Conservation (phyloP, 768 basidiomycete species). For the Boletus reticulatus region DNA sequence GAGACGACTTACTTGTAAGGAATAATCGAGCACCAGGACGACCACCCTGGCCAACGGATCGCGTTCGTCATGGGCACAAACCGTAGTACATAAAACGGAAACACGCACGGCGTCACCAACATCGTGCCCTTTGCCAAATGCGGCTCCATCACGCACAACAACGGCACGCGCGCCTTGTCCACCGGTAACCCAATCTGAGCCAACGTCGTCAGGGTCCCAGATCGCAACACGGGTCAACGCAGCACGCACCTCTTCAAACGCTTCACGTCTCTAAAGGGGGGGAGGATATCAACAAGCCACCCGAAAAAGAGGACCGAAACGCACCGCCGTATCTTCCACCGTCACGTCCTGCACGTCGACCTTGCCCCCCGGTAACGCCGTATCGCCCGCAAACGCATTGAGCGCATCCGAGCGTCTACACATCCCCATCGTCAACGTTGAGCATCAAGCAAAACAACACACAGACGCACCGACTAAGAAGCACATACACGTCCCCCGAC, state of each 20-base stretch:
- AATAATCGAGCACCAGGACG: slow-evolving; percentile 78
- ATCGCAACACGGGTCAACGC: no score
- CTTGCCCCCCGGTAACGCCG: slow-evolving; percentile 84
- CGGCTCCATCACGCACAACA: slow-evolving; percentile 77
- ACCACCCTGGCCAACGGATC: slow-evolving; percentile 58
- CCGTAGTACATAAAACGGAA: background rate
- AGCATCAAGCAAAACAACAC: no score
- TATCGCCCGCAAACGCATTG: slow-evolving; percentile 81
- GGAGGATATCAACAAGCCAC: background rate
- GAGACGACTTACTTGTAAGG: slow-evolving; percentile 50
- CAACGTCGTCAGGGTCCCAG: background rate
- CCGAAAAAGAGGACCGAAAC: background rate
- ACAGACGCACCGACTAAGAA: slow-evolving; percentile 69
- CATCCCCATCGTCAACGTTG: no score
- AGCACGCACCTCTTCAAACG: slow-evolving; percentile 76
- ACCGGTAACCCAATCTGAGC: slow-evolving; percentile 77
- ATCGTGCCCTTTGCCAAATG: slow-evolving; percentile 70
- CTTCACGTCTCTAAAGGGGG: slow-evolving; percentile 67
- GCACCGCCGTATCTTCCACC: slow-evolving; percentile 78
- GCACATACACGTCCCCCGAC: slow-evolving; percentile 78
- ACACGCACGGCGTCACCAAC: slow-evolving; percentile 82
- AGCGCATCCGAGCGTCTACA: slow-evolving; percentile 70
- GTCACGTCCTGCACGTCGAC: slow-evolving; percentile 65
- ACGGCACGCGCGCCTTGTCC: slow-evolving; percentile 65
- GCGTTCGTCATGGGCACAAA: background rate